These are phyloP conservation scores for Malania oleifera DNA, from an alignment of 164 flowering plant genomes.

Conservation along the genomic window DNA sequence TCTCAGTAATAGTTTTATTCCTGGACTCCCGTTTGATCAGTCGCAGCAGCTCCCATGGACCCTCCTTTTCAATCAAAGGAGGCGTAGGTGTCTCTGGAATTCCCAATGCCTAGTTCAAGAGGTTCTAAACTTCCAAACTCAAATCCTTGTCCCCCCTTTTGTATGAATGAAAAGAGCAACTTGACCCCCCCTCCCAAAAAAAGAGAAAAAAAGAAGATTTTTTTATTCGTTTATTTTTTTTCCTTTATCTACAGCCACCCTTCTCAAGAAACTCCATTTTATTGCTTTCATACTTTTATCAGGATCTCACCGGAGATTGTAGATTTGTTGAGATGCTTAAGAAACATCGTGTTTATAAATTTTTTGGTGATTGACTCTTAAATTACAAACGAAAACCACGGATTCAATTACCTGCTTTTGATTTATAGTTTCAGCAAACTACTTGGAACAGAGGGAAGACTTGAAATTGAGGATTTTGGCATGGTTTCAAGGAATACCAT, in stretches of 20 bases:
- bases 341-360: neutral
- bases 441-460: neutral
- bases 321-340: constrained; percentile 4
- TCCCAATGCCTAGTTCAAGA: constrained; percentile 15
- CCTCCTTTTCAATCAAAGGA: constrained; percentile 49
- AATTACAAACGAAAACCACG: no score
- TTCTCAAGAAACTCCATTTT: no score
- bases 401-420: no score
- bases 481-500: no score
- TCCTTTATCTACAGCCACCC: no score
- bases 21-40: constrained; percentile 50
- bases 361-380: neutral
- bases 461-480: neutral
- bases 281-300: no score
- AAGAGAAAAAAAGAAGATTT: neutral
- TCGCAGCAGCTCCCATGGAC: constrained; percentile 35
- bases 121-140: constrained; percentile 7
- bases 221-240: neutral
- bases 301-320: constrained; percentile 8
- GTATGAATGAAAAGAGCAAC: constrained; percentile 7
- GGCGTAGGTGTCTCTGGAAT: constrained; percentile 27
- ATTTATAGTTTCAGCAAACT: no score
- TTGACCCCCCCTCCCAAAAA: no score
- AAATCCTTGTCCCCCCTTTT: constrained; percentile 12
- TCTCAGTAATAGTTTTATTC: constrained; percentile 74